phyloP scores from a whole-genome alignment of 2,329 filamentous ascomycete genomes.

The Fusarium anguioides region DNA sequence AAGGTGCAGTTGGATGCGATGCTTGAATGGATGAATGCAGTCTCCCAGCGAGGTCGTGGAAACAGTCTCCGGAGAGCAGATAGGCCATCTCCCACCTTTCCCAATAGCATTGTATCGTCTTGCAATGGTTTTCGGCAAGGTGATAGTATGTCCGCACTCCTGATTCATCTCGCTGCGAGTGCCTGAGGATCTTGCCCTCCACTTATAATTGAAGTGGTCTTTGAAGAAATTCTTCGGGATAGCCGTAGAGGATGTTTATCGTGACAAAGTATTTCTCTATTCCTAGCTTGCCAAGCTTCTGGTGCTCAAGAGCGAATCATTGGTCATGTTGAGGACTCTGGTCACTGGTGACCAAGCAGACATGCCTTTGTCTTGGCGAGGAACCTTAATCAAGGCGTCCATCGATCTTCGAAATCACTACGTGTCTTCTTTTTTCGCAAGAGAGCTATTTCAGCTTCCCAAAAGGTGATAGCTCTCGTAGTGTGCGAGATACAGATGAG shows the following conservation, averaged over 20 bases:
- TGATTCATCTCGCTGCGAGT: conserved; percentile 61
- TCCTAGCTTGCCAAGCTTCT: neutral
- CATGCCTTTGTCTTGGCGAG: too few species aligned
- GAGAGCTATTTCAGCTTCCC: neutral
- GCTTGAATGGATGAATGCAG: conserved; percentile 64
- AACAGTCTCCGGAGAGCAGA: neutral
- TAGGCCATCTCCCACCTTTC: neutral
- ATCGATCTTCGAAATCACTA: neutral
- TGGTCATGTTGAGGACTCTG: neutral
- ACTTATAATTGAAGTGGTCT: conserved; percentile 58
- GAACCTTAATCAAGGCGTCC: neutral
- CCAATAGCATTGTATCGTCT: conserved; percentile 52
- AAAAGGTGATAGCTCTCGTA: neutral
- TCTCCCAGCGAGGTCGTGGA: conserved; percentile 52
- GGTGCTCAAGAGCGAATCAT: neutral
- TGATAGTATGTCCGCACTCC: conserved; percentile 50
- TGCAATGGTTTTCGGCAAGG: conserved; percentile 57
- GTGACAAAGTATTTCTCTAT: conserved; percentile 54
- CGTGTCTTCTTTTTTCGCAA: neutral
- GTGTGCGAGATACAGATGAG: neutral
- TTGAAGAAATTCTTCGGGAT: conserved; percentile 60
- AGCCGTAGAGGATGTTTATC: conserved; percentile 64
- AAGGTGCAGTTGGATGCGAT: conserved; percentile 61
- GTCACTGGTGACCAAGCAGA: neutral
- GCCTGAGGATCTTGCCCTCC: conserved; percentile 64